Base-by-base conservation (phyloP, 1,139 yeast genomes). In the Pneumocystis jirovecii region DNA sequence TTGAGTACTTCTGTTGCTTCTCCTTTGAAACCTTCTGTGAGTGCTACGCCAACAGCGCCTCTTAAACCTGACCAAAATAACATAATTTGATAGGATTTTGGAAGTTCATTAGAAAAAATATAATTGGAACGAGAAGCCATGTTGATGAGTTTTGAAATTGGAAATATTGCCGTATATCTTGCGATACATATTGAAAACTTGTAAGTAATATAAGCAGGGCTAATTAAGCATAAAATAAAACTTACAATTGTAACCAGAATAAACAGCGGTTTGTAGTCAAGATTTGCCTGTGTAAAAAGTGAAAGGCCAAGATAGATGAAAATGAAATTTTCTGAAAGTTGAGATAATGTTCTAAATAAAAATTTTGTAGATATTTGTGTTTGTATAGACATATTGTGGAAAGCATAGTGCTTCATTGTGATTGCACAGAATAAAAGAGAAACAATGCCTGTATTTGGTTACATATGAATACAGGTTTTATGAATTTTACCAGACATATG, bases 1-100 rank as follows among this genome's bases (percentile, higher is more conserved):
- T 93, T 78, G 65, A 95, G 77, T 0, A 96, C 85, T 76, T 87
- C 86, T 69, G 93, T 95, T 65, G 89, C 86, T 73, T 91, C 97
- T 68, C 98, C 98, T 75, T 89, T 96, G 63, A 95, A 79, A 1
- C 98, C 98, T 84, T 95, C 91, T 0, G 98, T 98, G 72, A 95
- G 81, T 0, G 98, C 99, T 1, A 95, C 99, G 70, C 99, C 99
- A 45, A 95, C 99, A 0, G 99, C 99, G 67, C 99, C 99, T 73
- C 99, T 81, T 67, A 95, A 80, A 5, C 99, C 99, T 1, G 98
- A 98, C 99, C 99, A 95, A 76, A 95, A 95, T 63, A 95, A 89
- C 98, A 95, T 93, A 89, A 91, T 89, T 76, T 95, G 98, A 75
- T 95, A 95, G 67, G 88, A 89, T 71, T 89, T 95, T 31, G 96